These are phyloP conservation scores for Leccinum olivaceopallidum DNA, from an alignment of 768 basidiomycete species.

Conservation along the genomic window DNA sequence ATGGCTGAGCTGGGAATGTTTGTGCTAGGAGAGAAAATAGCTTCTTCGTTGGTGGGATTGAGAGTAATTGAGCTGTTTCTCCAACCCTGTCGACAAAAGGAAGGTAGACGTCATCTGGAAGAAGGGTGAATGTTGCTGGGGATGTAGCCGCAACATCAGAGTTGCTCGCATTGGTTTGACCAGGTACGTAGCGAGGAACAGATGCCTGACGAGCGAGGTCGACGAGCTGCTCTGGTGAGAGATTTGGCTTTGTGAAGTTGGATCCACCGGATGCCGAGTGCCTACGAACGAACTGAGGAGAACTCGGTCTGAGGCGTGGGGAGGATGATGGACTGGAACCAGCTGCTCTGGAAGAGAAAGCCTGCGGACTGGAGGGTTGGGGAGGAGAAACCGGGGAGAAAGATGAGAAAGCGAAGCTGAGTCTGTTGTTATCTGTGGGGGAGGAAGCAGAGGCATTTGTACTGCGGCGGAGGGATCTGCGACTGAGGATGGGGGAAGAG, in stretches of 20 bases:
- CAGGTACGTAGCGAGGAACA: slow-evolving; percentile 35
- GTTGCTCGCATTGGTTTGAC: slow-evolving; percentile 3
- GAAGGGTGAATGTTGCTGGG: slow-evolving; percentile 68
- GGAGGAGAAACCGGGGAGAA: slow-evolving; percentile 42
- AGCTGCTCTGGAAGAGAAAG: slow-evolving; percentile 33
- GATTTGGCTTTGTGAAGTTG: slow-evolving; percentile 44
- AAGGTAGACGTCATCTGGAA: slow-evolving; percentile 76
- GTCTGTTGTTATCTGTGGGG: slow-evolving; percentile 33
- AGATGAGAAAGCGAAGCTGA: slow-evolving; percentile 68
- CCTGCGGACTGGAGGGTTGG: slow-evolving; percentile 30
- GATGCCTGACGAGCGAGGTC: slow-evolving; percentile 69
- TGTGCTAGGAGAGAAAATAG: slow-evolving; percentile 74
- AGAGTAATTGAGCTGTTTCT: slow-evolving; percentile 72
- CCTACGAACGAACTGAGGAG: slow-evolving; percentile 39
- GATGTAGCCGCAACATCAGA: neutral
- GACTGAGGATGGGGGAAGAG: slow-evolving; percentile 27
- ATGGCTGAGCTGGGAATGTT: slow-evolving; percentile 49
- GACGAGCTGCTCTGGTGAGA: slow-evolving; percentile 73
- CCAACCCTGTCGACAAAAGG: slow-evolving; percentile 83
- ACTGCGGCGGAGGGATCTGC: slow-evolving; percentile 34
- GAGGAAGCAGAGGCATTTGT: slow-evolving; percentile 32
- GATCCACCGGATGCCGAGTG: slow-evolving; percentile 36
- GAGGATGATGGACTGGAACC: slow-evolving; percentile 37
- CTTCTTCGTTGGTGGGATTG: slow-evolving; percentile 62
- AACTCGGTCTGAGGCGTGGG: slow-evolving; percentile 49